Evolutionary conservation across 176 grass and related monocot species (phyloP).

Genomic region (Chloris gayana): DNA sequence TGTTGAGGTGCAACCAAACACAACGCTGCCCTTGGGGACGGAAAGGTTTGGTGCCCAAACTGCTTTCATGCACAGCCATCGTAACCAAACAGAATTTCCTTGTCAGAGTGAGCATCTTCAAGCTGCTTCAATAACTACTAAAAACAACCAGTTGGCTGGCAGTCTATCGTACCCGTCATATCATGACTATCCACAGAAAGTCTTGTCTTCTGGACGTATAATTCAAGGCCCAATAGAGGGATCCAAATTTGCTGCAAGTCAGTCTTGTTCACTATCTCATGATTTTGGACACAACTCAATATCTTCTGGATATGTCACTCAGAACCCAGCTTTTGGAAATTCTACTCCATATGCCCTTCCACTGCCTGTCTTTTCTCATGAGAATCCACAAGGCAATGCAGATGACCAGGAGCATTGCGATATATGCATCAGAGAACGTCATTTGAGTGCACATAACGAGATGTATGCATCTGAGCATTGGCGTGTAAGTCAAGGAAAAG

Average conservation of each 20-base stretch:
- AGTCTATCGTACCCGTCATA: constrained; percentile 26
- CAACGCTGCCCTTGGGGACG: constrained; percentile 12
- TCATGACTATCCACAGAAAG: constrained; percentile 22
- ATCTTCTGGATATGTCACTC: constrained; percentile 36
- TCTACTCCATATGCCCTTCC: background rate
- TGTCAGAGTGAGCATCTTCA: background rate
- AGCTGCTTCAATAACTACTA: constrained; percentile 13
- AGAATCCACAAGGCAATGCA: constrained; percentile 19
- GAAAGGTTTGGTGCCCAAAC: constrained; percentile 23
- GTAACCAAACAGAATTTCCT: constrained; percentile 12
- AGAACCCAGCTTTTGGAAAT: constrained; percentile 23
- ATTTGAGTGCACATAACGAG: background rate
- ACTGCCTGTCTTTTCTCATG: background rate
- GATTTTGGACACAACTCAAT: background rate
- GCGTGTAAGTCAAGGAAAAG: constrained; percentile 18
- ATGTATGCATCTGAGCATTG: constrained; percentile 28
- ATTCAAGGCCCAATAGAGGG: constrained; percentile 17
- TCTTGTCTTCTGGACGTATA: constrained; percentile 29
- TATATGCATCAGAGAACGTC: constrained; percentile 19
- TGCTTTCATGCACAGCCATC: constrained; percentile 12
- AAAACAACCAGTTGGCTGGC: constrained; percentile 22
- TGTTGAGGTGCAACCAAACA: constrained; percentile 18
- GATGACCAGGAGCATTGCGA: constrained; percentile 36
- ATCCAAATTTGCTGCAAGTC: constrained; percentile 13
- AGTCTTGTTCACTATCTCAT: constrained; percentile 10